A percentile compares a stretch with the other conserved stretches of the same genome.
These are phyloP conservation scores for Kondoa malvinella DNA, from an alignment of 768 basidiomycete genomes.

Conservation along the genomic window DNA sequence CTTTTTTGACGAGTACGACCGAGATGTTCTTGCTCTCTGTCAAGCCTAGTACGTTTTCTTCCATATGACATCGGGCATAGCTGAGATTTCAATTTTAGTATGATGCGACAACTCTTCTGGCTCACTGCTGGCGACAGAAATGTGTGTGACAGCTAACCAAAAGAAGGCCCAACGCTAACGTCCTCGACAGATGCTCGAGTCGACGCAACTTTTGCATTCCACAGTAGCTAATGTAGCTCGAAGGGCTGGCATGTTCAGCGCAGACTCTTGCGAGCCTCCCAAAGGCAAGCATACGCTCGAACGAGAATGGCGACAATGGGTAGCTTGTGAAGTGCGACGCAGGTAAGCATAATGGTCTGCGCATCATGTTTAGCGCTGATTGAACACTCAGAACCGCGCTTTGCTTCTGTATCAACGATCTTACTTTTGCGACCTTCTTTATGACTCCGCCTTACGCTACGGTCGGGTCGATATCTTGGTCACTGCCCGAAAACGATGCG, in stretches of 20 bases:
- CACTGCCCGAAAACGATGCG: neutral
- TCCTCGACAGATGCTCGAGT: conserved; percentile 4
- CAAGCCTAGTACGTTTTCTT: neutral
- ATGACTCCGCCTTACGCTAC: neutral
- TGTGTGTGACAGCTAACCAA: neutral
- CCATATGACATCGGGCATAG: neutral
- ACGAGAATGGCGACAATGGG: conserved; percentile 4
- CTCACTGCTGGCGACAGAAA: neutral
- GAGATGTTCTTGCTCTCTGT: neutral
- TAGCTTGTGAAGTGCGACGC: neutral
- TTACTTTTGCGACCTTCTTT: conserved; percentile 1
- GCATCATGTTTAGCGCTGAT: neutral
- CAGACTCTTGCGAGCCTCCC: neutral
- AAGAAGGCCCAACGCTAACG: neutral
- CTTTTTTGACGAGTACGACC: neutral
- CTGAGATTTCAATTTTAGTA: neutral
- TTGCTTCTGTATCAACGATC: conserved; percentile 5
- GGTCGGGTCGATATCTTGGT: neutral
- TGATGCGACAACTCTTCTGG: conserved; percentile 4
- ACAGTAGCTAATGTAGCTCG: neutral
- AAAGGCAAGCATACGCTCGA: neutral
- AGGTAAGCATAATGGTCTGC: neutral
- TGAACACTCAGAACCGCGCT: neutral
- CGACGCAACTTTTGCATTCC: neutral
- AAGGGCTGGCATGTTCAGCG: conserved; percentile 2